Evolutionary conservation across 805 yeast species (phyloP), one percentile per base, ranked within the genome.

Genomic region (Cyberlindnera saturnus): DNA sequence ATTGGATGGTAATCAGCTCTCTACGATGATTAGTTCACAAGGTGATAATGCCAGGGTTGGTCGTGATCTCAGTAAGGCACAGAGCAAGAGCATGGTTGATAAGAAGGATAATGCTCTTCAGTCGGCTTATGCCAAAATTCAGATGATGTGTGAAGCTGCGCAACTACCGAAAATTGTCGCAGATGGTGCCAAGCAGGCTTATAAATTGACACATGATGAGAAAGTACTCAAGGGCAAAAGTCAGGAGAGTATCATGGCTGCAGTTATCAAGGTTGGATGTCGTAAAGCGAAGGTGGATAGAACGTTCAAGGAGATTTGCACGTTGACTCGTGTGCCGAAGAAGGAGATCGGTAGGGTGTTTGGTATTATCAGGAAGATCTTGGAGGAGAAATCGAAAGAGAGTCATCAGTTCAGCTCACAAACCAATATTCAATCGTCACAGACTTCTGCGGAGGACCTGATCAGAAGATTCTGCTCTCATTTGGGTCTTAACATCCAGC

Each of bases 171-270:
- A 86, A 59, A 87, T 93, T 49, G 98, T 93, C 4, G 96, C 89
- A 60, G 98, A 93, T 64, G 95, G 96, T 52, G 96, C 98, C 23
- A 93, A 93, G 61, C 97, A 93, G 65, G 96, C 95, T 20, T 93
- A 86, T 63, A 89, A 90, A 61, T 65, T 90, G 43, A 96, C 91
- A 17, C 81, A 87, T 56, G 97, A 91, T 51, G 96, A 89, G 51
- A 79, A 81, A 55, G 76, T 82, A 9, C 71, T 93, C 56, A 80
- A 90, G 59, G 96, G 97, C 44, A 88, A 93, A 61, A 82, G 95
- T 0, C 90, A 86, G 56, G 96, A 89, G 62, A 80, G 90, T 49
- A 86, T 93, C 36, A 89, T 93, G 89, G 99, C 98, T 1, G 96
- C 96, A 1, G 87, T 96, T 1, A 93, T 93, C 43, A 79, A 88